Base-by-base conservation (phyloP, 2,329 filamentous ascomycete species). In the Penicillium thymicola region DNA sequence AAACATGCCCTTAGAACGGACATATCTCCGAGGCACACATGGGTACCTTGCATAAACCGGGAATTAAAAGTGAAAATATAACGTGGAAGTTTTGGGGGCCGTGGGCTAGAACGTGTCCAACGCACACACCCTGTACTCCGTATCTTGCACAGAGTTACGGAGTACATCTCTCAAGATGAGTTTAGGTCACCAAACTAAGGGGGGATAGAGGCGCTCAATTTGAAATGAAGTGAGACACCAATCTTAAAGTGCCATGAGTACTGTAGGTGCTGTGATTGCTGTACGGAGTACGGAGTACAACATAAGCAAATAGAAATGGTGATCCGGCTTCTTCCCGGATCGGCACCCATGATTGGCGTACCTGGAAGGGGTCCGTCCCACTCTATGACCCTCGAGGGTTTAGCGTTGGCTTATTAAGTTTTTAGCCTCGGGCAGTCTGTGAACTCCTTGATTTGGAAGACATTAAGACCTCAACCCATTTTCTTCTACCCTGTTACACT, bases 21-120 rank as follows among this genome's bases (percentile, higher is more conserved):
- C 2, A 54, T 37, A 54, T 37, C 37, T 54, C 44, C 44, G 44
- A 37, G 14, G 5, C 4, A 30, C 6, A 30, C 2, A 30, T 37
- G n/a, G 18, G 36, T 40, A 46, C 42, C 42, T 54, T 54, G 51
- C 51, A 54, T 42, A 43, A 36, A 36, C 34, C n/a, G 21, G 34
- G 25, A 46, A 45, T 30, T n/a, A 23, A 37, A 21, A 32, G 11
- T 5, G n/a, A 21, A 45, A 45, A 32, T 18, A 18, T 13, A 52
- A 23, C n/a, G 25, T 21, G 42, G 23, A 27, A 40, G 16, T 16
- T 16, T 38, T 30, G 41, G 50, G 32, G 51, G 51, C 42, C 30
- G 27, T 21, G 1, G 42, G 27, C 6, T 23, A 45, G 14, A 40
- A 16, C 27, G n/a, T 14, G 30, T 21, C 28, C 9, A 30, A 30